Evolutionary conservation across 345 rosid genomes (phyloP).

Genomic region (Eucalyptus cladocalyx): DNA sequence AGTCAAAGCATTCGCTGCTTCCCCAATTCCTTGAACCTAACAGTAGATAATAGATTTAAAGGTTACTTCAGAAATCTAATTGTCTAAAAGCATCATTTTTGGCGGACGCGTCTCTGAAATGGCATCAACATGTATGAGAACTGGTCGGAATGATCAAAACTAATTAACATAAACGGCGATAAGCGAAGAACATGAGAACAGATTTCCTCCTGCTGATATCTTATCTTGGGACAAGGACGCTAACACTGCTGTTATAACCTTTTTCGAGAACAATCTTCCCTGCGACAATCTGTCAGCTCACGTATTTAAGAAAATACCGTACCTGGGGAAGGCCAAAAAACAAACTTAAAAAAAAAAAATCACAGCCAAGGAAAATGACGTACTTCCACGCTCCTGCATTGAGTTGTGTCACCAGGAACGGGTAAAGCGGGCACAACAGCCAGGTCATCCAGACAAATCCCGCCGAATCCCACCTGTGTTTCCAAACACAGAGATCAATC

Average conservation of each 20-base stretch:
- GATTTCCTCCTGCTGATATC: neutral
- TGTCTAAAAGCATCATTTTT: neutral
- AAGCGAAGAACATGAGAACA: neutral
- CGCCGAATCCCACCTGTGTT: neutral
- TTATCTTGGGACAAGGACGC: neutral
- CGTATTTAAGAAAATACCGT: neutral
- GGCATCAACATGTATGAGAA: neutral
- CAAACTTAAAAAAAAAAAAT: neutral
- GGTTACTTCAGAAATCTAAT: neutral
- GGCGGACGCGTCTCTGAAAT: neutral
- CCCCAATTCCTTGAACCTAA: slow-evolving; percentile 31
- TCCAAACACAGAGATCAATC: neutral
- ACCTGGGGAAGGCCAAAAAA: neutral
- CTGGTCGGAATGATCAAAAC: neutral
- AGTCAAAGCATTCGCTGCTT: slow-evolving; percentile 27
- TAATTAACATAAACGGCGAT: neutral
- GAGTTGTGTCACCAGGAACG: neutral
- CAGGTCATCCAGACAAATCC: neutral
- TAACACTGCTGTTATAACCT: neutral
- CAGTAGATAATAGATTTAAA: neutral
- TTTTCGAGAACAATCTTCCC: neutral
- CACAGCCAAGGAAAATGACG: neutral
- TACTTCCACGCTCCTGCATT: slow-evolving; percentile 1
- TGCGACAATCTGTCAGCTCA: neutral
- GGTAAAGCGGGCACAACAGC: neutral